Evolutionary conservation across 2,329 filamentous ascomycete species (phyloP).

Genomic region (Pyrenophora teres): DNA sequence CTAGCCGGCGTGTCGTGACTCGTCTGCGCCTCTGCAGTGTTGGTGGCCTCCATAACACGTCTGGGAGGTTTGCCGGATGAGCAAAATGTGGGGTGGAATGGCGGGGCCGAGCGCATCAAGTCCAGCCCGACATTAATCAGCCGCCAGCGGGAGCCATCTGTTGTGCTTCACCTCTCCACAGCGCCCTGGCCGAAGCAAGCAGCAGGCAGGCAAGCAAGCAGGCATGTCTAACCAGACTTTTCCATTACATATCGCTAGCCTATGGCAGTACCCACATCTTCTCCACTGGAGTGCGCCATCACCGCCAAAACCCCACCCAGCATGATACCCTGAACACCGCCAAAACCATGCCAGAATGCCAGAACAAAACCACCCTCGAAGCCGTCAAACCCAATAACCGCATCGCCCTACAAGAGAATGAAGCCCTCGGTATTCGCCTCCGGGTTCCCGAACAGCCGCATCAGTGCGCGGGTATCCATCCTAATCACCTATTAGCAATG

Average conservation of each 20-base stretch:
- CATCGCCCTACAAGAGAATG: constrained; percentile 24
- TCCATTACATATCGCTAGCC: too few relatives aligned
- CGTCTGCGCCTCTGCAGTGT: constrained; percentile 13
- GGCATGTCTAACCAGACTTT: too few relatives aligned
- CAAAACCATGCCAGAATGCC: background rate
- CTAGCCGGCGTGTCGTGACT: constrained; percentile 30
- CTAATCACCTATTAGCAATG: constrained; percentile 19
- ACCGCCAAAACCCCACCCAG: too few relatives aligned
- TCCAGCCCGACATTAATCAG: constrained; percentile 32
- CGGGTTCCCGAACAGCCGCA: constrained; percentile 54
- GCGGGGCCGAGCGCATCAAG: constrained; percentile 26
- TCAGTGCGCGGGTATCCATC: constrained; percentile 47
- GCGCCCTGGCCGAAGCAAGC: constrained; percentile 23
- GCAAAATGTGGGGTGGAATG: constrained; percentile 23
- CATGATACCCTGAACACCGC: too few relatives aligned
- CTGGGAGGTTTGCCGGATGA: constrained; percentile 13
- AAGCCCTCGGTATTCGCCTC: constrained; percentile 49
- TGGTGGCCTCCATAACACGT: constrained; percentile 20
- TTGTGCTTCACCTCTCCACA: constrained; percentile 17
- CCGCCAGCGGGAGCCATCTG: constrained; percentile 15
- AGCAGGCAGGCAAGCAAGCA: too few relatives aligned
- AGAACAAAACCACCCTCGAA: background rate
- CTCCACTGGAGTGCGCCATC: too few relatives aligned
- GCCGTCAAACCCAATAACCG: too few relatives aligned
- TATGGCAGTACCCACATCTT: too few relatives aligned